Evolutionary conservation across 192 early-diverging fungal genomes (phyloP), one percentile per base, ranked within the genome.

Genomic region (Gonapodya sp.): DNA sequence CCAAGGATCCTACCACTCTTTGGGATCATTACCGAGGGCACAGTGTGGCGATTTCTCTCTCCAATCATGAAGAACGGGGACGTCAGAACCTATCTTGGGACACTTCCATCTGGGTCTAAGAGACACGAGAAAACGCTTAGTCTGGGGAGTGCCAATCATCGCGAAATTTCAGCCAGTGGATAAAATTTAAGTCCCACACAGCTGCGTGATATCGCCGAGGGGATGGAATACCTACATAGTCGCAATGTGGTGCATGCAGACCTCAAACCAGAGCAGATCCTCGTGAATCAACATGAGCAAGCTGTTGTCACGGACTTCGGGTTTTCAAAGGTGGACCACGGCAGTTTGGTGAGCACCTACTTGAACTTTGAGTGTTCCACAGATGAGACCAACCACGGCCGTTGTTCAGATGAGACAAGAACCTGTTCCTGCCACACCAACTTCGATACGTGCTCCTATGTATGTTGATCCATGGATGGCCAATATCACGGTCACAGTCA

Each of bases 191-290:
- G 8, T 24, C 46, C 8, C 46, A 64, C 46, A 64, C 46, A 64
- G 46, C 75, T 77, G 8, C 75, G 75, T 34, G 75, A 77, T 33
- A 34, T 77, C 8, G 75, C 75, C 30, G 75, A 77, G 8, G 75
- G 75, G 8, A 77, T 77, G 75, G 75, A 18, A 16, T 77, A 77
- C 75, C 75, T 77, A 33, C 75, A 77, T 33, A 77, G 31, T 34
- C 34, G 18, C 75, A 18, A 34, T 2, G 75, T 77, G 8, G 30
- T 77, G 2, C 75, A 77, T 33, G 75, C 30, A 8, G 75, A 77
- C 75, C 75, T 77, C 75, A 77, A 77, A 34, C 18, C 30, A 14
- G 30, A 32, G 30, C 18, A 77, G 30, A 34, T 77, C 8, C 75
- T 77, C 31, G 75, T 77, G 8, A 33, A 77, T 34, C 18, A 33